Percentiles rank a stretch among this genome's conserved stretches.
phyloP scores from a whole-genome alignment of 495 filamentous ascomycete species.

The Talaromyces adpressus region DNA sequence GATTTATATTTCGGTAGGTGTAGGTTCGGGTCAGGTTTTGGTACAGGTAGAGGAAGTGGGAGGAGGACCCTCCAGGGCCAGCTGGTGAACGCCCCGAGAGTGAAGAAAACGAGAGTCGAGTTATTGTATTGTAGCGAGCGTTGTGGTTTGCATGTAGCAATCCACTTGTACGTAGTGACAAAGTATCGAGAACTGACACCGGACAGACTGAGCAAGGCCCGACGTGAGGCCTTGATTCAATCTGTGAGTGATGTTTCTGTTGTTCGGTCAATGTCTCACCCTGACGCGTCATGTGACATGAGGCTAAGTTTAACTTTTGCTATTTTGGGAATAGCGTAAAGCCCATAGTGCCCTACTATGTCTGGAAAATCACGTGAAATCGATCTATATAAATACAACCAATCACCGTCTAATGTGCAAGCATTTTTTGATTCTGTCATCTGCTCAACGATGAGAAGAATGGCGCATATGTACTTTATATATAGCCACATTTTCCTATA shows the following conservation, averaged over 20 bases:
- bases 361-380: background rate
- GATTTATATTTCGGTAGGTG: background rate
- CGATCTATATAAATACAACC: background rate
- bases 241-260: background rate
- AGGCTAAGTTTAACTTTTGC: constrained; percentile 1
- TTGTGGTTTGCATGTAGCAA: background rate
- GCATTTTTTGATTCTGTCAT: background rate
- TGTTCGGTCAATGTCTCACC: constrained; percentile 1
- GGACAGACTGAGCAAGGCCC: background rate
- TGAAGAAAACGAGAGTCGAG: constrained; percentile 2
- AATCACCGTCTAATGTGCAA: background rate
- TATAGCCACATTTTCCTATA: too few species aligned
- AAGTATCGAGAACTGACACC: background rate
- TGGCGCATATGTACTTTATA: too few species aligned
- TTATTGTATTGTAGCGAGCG: background rate
- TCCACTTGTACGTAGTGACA: background rate
- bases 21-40: background rate
- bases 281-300: background rate
- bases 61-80: constrained; percentile 1
- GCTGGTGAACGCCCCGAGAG: constrained; percentile 1
- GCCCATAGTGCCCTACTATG: background rate
- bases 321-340: background rate
- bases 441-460: background rate
- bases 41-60: background rate
- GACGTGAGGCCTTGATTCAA: background rate